phyloP scores from a whole-genome alignment of 192 early-diverging fungal species.

The Jimgerdemannia lactiflua region DNA sequence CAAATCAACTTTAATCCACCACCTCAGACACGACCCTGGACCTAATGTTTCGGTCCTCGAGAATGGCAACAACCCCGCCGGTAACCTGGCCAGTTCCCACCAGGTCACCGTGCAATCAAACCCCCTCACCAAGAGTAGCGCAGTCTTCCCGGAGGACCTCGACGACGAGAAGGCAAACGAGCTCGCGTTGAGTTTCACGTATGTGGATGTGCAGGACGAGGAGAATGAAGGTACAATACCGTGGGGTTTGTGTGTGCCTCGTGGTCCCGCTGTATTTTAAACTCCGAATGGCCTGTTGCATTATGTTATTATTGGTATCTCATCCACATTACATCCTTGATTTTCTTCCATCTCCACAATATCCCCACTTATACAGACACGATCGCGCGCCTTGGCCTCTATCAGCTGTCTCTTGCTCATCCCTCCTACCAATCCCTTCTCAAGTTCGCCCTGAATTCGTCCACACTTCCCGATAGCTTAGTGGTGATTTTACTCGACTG shows the following conservation, averaged over 20 bases:
- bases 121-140: constrained; percentile 34
- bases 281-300: background rate
- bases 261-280: background rate
- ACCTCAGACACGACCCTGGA: constrained; percentile 49
- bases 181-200: constrained; percentile 81
- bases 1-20: constrained; percentile 77
- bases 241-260: background rate
- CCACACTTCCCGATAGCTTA: constrained; percentile 57
- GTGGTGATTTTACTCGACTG: constrained; percentile 88
- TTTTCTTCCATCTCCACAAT: background rate
- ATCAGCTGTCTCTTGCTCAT: constrained; percentile 73
- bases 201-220: constrained; percentile 84
- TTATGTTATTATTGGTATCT: constrained; percentile 3
- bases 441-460: constrained; percentile 65
- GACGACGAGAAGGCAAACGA: constrained; percentile 57
- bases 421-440: constrained; percentile 67
- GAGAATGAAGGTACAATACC: constrained; percentile 66
- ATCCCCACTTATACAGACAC: constrained; percentile 32
- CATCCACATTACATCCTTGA: background rate
- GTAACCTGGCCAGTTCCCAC: constrained; percentile 28
- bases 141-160: constrained; percentile 27
- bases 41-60: constrained; percentile 23
- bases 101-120: constrained; percentile 39
- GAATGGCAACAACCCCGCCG: constrained; percentile 2
- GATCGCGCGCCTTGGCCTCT: constrained; percentile 74